phyloP scores from a whole-genome alignment of 257 asterid genomes.

The Anisodus acutangulus region DNA sequence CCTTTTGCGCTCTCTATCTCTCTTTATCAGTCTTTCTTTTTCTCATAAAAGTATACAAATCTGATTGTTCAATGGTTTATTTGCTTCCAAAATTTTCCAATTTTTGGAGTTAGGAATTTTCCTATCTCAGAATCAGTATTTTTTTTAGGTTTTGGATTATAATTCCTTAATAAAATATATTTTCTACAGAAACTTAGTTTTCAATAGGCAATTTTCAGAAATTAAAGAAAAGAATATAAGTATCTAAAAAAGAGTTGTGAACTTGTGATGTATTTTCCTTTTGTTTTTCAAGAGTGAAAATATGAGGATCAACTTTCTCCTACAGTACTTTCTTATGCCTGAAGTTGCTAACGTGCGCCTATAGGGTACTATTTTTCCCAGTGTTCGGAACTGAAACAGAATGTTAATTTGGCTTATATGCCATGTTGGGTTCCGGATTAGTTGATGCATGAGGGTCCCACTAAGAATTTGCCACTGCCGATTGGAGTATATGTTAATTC shows the following conservation, averaged over 20 bases:
- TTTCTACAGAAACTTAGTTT: background rate
- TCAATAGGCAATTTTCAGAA: background rate
- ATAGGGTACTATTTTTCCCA: conserved; percentile 25
- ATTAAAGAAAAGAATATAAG: background rate
- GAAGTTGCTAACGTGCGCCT: conserved; percentile 19
- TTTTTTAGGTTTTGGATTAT: background rate
- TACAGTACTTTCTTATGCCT: background rate
- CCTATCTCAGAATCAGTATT: background rate
- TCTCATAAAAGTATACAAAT: background rate
- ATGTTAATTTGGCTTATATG: conserved; percentile 46
- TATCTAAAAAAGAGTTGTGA: no score
- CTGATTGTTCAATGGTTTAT: background rate
- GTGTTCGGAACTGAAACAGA: conserved; percentile 51
- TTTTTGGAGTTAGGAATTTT: background rate
- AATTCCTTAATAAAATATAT: background rate
- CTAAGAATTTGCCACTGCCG: conserved; percentile 33
- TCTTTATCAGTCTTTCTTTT: background rate
- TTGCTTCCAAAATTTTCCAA: background rate
- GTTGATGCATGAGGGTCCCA: conserved; percentile 37
- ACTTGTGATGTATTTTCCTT: no score
- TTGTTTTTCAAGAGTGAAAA: no score
- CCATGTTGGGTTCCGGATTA: conserved; percentile 51
- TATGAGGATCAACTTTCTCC: background rate
- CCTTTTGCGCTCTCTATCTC: background rate
- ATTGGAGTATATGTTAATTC: background rate